phyloP scores from a whole-genome alignment of 169 alveolate genomes.

The Ichthyophthirius multifiliis region DNA sequence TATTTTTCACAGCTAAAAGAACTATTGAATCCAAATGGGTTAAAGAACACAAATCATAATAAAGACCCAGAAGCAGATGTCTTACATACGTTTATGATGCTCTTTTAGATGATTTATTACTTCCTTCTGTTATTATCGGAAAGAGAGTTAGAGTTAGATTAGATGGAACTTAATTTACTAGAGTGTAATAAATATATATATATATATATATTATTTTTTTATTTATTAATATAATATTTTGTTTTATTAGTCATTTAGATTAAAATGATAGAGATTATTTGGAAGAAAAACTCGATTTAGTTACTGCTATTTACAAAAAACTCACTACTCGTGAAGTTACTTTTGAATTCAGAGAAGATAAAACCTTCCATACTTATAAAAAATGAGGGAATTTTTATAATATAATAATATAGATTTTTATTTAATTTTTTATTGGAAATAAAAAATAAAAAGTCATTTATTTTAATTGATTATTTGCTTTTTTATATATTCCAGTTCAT shows the following conservation, averaged over 20 bases:
- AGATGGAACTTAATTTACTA: slow-evolving; percentile 61
- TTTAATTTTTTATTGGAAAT: no score
- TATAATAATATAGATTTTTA: no score
- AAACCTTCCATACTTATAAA: slow-evolving; percentile 39
- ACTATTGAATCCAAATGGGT: slow-evolving; percentile 59
- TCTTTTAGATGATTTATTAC: slow-evolving; percentile 58
- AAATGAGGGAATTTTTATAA: no score
- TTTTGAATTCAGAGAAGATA: slow-evolving; percentile 54
- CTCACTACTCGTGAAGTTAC: slow-evolving; percentile 54
- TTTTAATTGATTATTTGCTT: no score
- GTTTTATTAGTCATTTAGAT: slow-evolving; percentile 35
- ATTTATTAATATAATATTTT: background rate
- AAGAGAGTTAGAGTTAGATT: slow-evolving; percentile 64
- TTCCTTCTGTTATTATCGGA: slow-evolving; percentile 61
- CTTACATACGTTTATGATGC: slow-evolving; percentile 63
- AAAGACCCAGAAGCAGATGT: slow-evolving; percentile 76
- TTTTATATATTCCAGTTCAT: no score
- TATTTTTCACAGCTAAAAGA: slow-evolving; percentile 61
- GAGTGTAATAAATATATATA: slow-evolving; percentile 20
- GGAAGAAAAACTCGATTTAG: slow-evolving; percentile 59
- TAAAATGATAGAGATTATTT: slow-evolving; percentile 58
- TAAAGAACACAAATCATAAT: slow-evolving; percentile 57
- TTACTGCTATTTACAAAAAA: slow-evolving; percentile 47
- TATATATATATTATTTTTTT: background rate
- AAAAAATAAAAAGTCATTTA: no score